Percentiles rank a stretch among this genome's conserved stretches.
These are phyloP conservation scores for Brasenia schreberi DNA, from an alignment of 164 flowering plant species.

Conservation along the genomic window DNA sequence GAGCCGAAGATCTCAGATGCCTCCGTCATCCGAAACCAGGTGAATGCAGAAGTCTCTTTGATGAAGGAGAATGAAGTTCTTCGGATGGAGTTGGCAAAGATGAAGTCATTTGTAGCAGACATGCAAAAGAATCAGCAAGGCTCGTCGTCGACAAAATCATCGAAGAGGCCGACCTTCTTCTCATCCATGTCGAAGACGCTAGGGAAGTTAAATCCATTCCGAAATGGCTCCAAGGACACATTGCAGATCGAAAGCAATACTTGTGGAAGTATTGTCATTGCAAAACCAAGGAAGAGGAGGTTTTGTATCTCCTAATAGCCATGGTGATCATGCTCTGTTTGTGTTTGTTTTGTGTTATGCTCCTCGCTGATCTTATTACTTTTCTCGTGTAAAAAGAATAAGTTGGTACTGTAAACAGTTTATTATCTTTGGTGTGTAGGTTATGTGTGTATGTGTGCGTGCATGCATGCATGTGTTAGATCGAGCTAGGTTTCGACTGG, in stretches of 20 bases:
- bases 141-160: slow-evolving; percentile 4
- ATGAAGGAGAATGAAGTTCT: slow-evolving; percentile 67
- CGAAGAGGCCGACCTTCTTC: slow-evolving; percentile 45
- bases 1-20: slow-evolving; percentile 20
- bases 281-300: slow-evolving; percentile 88
- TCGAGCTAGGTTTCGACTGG: no score
- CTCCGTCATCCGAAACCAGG: slow-evolving; percentile 34
- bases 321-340: no score
- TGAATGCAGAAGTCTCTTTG: slow-evolving; percentile 51
- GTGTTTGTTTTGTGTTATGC: no score
- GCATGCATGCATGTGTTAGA: no score
- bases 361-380: no score
- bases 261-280: slow-evolving; percentile 19
- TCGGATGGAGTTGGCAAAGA: slow-evolving; percentile 57
- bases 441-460: no score
- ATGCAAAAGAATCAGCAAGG: slow-evolving; percentile 27
- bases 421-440: no score
- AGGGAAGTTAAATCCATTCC: slow-evolving; percentile 86
- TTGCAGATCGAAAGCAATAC: slow-evolving; percentile 37
- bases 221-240: slow-evolving; percentile 81
- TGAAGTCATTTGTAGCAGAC: slow-evolving; percentile 65
- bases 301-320: slow-evolving; percentile 60
- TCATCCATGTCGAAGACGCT: slow-evolving; percentile 74
- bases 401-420: no score
- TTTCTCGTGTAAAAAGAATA: no score